These are phyloP conservation scores for Phalaenopsis hybrid DNA, from an alignment of 116 monocot genomes.

Conservation along the genomic window DNA sequence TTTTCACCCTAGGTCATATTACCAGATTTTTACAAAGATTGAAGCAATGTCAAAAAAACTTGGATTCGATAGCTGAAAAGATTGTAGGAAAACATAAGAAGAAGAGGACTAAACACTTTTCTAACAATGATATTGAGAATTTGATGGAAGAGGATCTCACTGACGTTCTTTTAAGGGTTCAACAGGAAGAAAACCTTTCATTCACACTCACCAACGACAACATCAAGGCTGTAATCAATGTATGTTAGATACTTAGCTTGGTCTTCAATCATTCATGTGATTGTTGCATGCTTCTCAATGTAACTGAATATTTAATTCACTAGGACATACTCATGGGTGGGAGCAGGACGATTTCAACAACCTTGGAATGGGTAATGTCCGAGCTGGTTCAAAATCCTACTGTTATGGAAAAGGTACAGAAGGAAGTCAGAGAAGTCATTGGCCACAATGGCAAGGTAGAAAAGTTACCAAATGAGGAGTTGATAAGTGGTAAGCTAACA, in stretches of 20 bases:
- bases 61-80: constrained; percentile 7
- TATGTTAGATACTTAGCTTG: background rate
- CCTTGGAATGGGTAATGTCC: background rate
- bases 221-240: constrained; percentile 14
- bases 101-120: no score
- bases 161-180: constrained; percentile 10
- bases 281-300: no score
- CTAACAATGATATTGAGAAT: background rate
- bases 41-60: background rate
- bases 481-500: background rate
- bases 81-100: constrained; percentile 6
- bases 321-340: background rate
- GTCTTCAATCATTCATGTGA: no score
- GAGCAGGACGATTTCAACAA: background rate
- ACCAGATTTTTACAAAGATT: background rate
- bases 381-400: background rate
- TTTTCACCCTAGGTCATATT: background rate
- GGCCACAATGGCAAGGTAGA: background rate
- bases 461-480: background rate
- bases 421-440: background rate
- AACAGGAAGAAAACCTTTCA: background rate
- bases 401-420: background rate
- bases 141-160: background rate
- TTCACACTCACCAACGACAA: background rate
- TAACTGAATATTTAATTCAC: background rate